phyloP scores from a whole-genome alignment of 345 rosid genomes.

The Barbarea vulgaris region DNA sequence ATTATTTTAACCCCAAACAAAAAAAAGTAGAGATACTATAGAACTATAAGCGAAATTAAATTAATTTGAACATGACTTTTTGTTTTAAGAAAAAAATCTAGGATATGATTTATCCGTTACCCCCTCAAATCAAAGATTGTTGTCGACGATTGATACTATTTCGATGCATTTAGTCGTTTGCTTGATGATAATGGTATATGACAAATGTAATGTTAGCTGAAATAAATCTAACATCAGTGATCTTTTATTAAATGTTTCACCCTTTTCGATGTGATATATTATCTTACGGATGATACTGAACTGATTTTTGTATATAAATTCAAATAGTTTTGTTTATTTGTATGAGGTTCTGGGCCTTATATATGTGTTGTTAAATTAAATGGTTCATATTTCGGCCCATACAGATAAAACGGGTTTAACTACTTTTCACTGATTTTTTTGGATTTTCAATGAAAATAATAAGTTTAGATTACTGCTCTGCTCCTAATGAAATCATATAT shows the following conservation, averaged over 20 bases:
- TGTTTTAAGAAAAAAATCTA: no score
- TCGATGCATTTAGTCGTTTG: background rate
- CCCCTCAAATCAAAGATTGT: no score
- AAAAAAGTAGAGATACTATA: no score
- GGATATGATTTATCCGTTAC: no score
- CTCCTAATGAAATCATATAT: background rate
- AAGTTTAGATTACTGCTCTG: background rate
- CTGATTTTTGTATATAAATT: background rate
- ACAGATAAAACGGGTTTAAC: background rate
- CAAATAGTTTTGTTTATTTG: background rate
- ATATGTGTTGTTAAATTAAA: background rate
- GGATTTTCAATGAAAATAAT: background rate
- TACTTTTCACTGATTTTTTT: background rate
- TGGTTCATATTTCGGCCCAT: background rate
- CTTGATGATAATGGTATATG: background rate
- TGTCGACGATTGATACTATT: no score
- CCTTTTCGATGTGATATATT: background rate
- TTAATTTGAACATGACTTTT: no score
- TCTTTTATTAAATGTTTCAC: conserved; percentile 9
- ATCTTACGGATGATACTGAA: background rate
- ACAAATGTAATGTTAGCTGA: background rate
- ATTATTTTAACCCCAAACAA: no score
- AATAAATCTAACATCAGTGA: background rate
- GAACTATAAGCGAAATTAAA: no score
- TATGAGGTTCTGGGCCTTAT: background rate